phyloP scores from a whole-genome alignment of 352 stramenopile species.

The Globisporangium rhizosaccharum region DNA sequence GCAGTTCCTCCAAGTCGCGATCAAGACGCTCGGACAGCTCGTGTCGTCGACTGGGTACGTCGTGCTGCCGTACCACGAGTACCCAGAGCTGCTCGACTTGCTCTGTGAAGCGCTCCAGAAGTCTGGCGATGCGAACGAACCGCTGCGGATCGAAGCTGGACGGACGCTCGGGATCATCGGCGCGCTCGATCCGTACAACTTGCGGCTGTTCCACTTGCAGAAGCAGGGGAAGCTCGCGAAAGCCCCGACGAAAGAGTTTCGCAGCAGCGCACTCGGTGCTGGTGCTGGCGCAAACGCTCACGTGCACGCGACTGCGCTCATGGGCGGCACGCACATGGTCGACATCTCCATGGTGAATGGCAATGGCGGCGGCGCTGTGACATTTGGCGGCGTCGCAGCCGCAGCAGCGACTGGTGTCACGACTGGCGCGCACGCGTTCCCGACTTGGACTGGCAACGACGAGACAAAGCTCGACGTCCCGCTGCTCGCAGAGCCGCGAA shows the following conservation, averaged over 20 bases:
- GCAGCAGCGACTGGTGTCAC: conserved; percentile 23
- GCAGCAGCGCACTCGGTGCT: conserved; percentile 32
- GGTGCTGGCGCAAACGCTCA: conserved; percentile 24
- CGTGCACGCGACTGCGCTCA: conserved; percentile 9
- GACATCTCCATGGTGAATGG: conserved; percentile 17
- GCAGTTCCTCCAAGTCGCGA: conserved; percentile 80
- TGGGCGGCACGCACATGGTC: conserved; percentile 13
- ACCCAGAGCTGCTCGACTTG: conserved; percentile 76
- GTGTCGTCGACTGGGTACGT: conserved; percentile 83
- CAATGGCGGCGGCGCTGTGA: conserved; percentile 15
- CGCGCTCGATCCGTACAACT: conserved; percentile 81
- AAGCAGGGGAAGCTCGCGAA: conserved; percentile 72
- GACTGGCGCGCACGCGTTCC: conserved; percentile 14
- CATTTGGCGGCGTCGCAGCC: conserved; percentile 16
- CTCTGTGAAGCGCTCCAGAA: conserved; percentile 75
- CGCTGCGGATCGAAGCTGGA: conserved; percentile 72
- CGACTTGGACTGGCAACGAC: conserved; percentile 28
- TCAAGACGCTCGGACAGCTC: conserved; percentile 80
- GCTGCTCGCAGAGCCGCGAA: conserved; percentile 43
- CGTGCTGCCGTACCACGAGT: conserved; percentile 80
- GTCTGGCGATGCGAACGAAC: conserved; percentile 72
- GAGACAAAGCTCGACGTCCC: conserved; percentile 41
- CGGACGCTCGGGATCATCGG: conserved; percentile 77
- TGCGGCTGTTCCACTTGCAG: conserved; percentile 78
- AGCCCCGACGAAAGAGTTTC: conserved; percentile 69